Percentiles rank a stretch among this genome's conserved stretches.
These are phyloP conservation scores for Cicer yamashitae DNA, from an alignment of 306 rosid species.

Conservation along the genomic window DNA sequence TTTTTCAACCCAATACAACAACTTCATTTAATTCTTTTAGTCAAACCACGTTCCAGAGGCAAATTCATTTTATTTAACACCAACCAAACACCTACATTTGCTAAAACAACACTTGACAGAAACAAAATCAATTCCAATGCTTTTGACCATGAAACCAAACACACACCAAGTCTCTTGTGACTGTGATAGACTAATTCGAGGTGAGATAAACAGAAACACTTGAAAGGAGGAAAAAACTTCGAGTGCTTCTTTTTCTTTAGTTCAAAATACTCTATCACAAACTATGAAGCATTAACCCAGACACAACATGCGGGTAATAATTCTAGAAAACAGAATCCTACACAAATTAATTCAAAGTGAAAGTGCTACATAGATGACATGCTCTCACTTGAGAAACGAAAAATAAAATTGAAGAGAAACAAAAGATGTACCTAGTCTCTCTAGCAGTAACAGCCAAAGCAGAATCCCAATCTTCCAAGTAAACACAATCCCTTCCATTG, in stretches of 20 bases:
- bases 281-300: too few species aligned
- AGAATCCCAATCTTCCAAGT: conserved; percentile 85
- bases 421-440: conserved; percentile 49
- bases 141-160: neutral
- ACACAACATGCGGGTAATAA: too few species aligned
- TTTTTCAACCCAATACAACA: neutral
- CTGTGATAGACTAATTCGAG: neutral
- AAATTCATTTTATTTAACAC: neutral
- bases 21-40: neutral
- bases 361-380: too few species aligned
- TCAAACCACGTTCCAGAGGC: neutral
- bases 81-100: neutral
- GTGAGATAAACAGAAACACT: neutral
- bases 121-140: neutral
- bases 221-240: neutral
- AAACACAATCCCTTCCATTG: conserved; percentile 58
- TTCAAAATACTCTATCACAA: neutral
- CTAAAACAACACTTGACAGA: neutral
- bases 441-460: conserved; percentile 66
- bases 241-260: neutral
- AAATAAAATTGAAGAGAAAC: neutral
- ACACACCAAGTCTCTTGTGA: neutral
- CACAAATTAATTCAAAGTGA: too few species aligned
- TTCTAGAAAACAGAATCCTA: too few species aligned
- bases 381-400: too few species aligned